Percentiles rank a stretch among this genome's conserved stretches.
Evolutionary conservation across 805 yeast species (phyloP).

Genomic region (Scheffersomyces ergatensis): DNA sequence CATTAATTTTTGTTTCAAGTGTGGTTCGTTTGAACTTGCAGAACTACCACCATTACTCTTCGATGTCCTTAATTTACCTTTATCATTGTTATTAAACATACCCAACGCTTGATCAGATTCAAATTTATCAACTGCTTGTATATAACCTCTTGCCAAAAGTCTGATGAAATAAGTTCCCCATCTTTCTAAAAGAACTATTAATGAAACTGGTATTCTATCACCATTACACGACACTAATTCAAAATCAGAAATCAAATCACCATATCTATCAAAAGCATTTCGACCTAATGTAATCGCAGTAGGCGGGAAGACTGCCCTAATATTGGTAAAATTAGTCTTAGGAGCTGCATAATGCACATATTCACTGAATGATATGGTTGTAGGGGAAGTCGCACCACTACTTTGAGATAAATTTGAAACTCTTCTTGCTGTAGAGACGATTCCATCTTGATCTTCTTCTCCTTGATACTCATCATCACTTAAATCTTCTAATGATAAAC

Average conservation of each 20-base stretch:
- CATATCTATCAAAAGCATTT: constrained; percentile 67
- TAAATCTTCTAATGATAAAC: constrained; percentile 2
- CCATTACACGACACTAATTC: constrained; percentile 73
- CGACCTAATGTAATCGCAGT: constrained; percentile 77
- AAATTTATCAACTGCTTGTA: constrained; percentile 49
- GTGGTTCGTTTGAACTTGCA: constrained; percentile 2
- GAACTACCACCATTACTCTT: constrained; percentile 5
- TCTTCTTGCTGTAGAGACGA: constrained; percentile 8
- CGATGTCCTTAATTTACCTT: constrained; percentile 9
- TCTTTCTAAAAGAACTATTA: constrained; percentile 60
- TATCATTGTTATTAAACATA: constrained; percentile 2
- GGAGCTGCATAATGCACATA: constrained; percentile 79
- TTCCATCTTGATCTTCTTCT: constrained; percentile 1
- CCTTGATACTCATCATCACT: neutral
- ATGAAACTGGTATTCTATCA: constrained; percentile 60
- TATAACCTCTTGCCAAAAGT: constrained; percentile 61
- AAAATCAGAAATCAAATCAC: constrained; percentile 64
- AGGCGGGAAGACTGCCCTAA: constrained; percentile 70
- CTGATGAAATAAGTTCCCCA: constrained; percentile 76
- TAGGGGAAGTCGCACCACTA: constrained; percentile 19
- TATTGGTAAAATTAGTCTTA: constrained; percentile 60
- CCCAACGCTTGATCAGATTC: constrained; percentile 21
- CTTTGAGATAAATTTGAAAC: constrained; percentile 16
- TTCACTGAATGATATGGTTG: constrained; percentile 53
- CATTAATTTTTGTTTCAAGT: constrained; percentile 9